Conservation (phyloP, 257 asterid species). For the Solanum medicagineum region DNA sequence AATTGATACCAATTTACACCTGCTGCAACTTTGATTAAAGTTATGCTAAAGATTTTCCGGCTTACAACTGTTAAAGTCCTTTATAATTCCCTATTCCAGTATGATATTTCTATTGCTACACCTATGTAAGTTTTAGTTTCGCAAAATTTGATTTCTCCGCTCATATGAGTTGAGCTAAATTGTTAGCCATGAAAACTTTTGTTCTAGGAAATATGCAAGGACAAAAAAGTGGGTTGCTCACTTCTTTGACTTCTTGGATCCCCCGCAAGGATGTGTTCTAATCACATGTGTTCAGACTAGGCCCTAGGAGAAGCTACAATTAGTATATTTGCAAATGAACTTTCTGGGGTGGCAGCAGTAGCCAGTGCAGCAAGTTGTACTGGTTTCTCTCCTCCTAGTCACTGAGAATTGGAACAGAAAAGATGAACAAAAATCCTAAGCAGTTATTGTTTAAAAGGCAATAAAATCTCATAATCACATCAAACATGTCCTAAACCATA, state of each 20-base stretch:
- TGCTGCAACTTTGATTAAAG: too few species aligned
- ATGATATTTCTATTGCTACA: too few species aligned
- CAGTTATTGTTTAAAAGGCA: background rate
- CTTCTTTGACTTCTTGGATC: conserved; percentile 4
- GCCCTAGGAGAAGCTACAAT: background rate
- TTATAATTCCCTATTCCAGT: too few species aligned
- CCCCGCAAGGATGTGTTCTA: background rate
- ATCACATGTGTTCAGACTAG: background rate
- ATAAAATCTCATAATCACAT: background rate
- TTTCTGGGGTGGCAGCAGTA: background rate
- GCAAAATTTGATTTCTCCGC: too few species aligned
- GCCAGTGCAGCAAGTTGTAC: background rate
- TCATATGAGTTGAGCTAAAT: too few species aligned
- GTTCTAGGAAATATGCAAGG: background rate
- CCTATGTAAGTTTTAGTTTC: too few species aligned
- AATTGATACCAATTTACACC: too few species aligned
- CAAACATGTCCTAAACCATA: background rate
- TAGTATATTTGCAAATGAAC: background rate
- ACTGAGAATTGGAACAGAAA: background rate
- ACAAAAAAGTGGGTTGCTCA: background rate
- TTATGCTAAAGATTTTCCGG: too few species aligned
- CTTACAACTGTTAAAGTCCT: too few species aligned
- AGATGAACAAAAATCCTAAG: background rate
- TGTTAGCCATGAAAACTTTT: too few species aligned
- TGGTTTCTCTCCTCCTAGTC: conserved; percentile 3